Conservation (phyloP, 2,329 filamentous ascomycete genomes). For the Colletotrichum musae region DNA sequence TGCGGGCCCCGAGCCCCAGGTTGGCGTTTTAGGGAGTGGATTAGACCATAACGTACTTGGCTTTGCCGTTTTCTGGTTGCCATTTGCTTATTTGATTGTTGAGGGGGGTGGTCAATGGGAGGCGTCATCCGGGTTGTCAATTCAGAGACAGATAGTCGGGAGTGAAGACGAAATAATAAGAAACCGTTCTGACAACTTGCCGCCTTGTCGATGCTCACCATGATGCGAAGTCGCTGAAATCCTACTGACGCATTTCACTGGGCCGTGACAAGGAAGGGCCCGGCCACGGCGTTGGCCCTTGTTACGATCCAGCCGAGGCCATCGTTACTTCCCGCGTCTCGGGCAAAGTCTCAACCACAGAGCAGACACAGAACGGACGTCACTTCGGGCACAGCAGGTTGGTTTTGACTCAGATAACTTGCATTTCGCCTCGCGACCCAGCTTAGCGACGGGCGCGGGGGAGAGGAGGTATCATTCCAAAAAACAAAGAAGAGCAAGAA, state of each 20-base stretch:
- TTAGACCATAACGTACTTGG: conserved; percentile 13
- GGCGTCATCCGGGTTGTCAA: conserved; percentile 21
- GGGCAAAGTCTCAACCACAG: too few relatives aligned
- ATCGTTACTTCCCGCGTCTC: too few relatives aligned
- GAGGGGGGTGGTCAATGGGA: too few relatives aligned
- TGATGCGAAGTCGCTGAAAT: too few relatives aligned
- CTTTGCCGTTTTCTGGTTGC: not conserved
- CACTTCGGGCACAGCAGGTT: not conserved
- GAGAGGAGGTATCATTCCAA: conserved; percentile 39
- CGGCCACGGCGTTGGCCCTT: too few relatives aligned
- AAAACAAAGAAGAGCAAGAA: conserved; percentile 16
- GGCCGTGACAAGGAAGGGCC: too few relatives aligned
- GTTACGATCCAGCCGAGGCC: too few relatives aligned
- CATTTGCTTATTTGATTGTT: not conserved
- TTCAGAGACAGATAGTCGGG: conserved; percentile 8
- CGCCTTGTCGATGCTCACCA: too few relatives aligned
- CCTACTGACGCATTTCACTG: too few relatives aligned
- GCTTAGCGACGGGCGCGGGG: not conserved
- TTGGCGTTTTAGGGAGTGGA: conserved; percentile 26
- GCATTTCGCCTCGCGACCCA: conserved; percentile 22
- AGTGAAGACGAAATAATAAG: conserved; percentile 15
- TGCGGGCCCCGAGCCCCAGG: conserved; percentile 9
- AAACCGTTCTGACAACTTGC: not conserved
- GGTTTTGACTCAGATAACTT: conserved; percentile 2
- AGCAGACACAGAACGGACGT: not conserved